These are phyloP conservation scores for Trichosporon asahii DNA, from an alignment of 1,284 basidiomycete genomes.

Conservation along the genomic window DNA sequence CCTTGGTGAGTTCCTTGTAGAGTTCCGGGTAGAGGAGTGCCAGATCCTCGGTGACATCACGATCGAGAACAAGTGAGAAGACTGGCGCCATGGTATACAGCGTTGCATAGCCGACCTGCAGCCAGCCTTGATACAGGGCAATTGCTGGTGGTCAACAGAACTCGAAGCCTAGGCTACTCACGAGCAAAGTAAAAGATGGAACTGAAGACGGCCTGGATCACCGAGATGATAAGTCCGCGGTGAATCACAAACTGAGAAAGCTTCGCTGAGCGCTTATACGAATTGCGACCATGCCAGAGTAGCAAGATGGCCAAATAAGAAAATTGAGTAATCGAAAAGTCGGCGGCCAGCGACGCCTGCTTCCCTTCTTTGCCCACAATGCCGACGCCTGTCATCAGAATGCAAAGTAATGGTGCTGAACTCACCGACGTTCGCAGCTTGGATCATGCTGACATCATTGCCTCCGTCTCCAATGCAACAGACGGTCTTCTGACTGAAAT, in stretches of 20 bases:
- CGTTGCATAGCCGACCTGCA: conserved; percentile 97
- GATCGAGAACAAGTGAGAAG: conserved; percentile 92
- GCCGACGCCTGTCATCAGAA: conserved; percentile 68
- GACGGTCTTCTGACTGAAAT: conserved; percentile 85
- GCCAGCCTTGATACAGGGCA: conserved; percentile 95
- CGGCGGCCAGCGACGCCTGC: conserved; percentile 94
- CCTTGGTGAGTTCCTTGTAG: conserved; percentile 96
- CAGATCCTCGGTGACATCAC: conserved; percentile 92
- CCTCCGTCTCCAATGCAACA: conserved; percentile 98
- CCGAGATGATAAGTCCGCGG: conserved; percentile 92
- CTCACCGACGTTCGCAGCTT: conserved; percentile 91
- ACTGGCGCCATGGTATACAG: conserved; percentile 98
- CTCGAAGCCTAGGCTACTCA: conserved; percentile 54
- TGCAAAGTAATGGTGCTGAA: conserved; percentile 26
- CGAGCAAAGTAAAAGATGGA: conserved; percentile 97
- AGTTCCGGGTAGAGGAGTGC: conserved; percentile 94
- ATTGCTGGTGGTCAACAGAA: conserved; percentile 59
- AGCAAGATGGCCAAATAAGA: conserved; percentile 90
- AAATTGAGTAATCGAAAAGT: conserved; percentile 97
- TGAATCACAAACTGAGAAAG: conserved; percentile 99
- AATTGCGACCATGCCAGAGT: conserved; percentile 84
- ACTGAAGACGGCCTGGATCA: conserved; percentile 96
- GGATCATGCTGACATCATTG: conserved; percentile 96
- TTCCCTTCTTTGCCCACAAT: conserved; percentile 99
- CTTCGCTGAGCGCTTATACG: conserved; percentile 95